phyloP scores from a whole-genome alignment of 208 protist genomes.

The Trichomonas tenax region DNA sequence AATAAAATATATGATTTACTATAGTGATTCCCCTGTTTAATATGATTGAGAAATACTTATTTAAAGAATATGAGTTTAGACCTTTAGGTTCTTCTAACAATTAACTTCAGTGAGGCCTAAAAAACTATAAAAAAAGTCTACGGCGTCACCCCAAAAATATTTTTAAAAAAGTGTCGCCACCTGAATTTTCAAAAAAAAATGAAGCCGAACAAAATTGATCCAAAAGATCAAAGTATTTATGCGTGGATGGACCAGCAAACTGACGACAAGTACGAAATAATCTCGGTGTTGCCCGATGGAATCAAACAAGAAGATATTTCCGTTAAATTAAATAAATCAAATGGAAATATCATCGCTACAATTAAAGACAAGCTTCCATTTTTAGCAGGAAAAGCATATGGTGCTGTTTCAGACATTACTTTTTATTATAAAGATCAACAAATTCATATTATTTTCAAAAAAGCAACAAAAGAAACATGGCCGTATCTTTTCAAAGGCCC shows the following conservation, averaged over 20 bases:
- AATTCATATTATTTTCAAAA: neutral
- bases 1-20: no score
- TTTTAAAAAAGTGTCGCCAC: no score
- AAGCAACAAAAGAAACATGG: neutral
- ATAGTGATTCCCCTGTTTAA: no score
- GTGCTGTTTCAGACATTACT: neutral
- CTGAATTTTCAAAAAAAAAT: no score
- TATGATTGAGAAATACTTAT: no score
- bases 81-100: no score
- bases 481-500: neutral
- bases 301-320: neutral
- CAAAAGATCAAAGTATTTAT: neutral
- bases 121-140: no score
- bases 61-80: no score
- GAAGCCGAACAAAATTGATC: neutral
- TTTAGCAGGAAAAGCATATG: neutral
- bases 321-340: neutral
- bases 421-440: neutral
- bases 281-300: neutral
- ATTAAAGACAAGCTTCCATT: neutral
- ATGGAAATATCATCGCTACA: neutral
- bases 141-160: no score
- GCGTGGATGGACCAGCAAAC: neutral
- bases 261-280: neutral
- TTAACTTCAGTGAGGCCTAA: no score